Evolutionary conservation across 306 rosid genomes (phyloP), one percentile per base, ranked within the genome.

Genomic region (Delonix regia): DNA sequence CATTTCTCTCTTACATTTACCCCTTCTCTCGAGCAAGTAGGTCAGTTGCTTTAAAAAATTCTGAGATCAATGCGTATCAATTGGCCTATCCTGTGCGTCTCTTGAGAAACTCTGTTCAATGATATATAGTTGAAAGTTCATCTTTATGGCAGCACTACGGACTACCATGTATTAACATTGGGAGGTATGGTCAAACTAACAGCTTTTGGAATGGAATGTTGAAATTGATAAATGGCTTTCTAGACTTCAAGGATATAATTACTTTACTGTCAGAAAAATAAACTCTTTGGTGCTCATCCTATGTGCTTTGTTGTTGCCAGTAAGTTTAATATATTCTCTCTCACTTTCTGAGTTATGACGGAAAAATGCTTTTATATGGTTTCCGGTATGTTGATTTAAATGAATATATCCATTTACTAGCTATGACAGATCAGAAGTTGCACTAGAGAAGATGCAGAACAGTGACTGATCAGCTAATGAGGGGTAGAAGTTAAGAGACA

Each of bases 401-500:
- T n/a, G n/a, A n/a, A n/a, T n/a, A n/a, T 12, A 55, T 22, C 4
- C 16, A 10, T 10, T 2, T 8, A 12, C 15, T 19, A 36, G 9
- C 18, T 65, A 4, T 13, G 27, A 21, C 71, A 39, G 51, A 39
- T 39, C 71, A 67, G 53, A 67, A 67, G 55, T 16, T 41, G 55
- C 34, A 8, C 13, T 66, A 52, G 45, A 65, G 36, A 67, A 41
- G 72, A 67, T 67, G 72, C 53, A 67, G 72, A 41, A 39, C 51
- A 65, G 11, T n/a, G 28, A 65, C n/a, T 39, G n/a, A n/a, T n/a
- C 30, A 13, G 36, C 53, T 11, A 27, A 13, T 28, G 13, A 22
- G 53, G 72, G 42, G 21, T 55, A 41, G 12, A 24, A 42, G 11
- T 41, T 67, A 22, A 67, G 36, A 41, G 55, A 22, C 34, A 25